Evolutionary conservation across 2,329 filamentous ascomycete genomes (phyloP).

Genomic region (Fusarium nodosum): DNA sequence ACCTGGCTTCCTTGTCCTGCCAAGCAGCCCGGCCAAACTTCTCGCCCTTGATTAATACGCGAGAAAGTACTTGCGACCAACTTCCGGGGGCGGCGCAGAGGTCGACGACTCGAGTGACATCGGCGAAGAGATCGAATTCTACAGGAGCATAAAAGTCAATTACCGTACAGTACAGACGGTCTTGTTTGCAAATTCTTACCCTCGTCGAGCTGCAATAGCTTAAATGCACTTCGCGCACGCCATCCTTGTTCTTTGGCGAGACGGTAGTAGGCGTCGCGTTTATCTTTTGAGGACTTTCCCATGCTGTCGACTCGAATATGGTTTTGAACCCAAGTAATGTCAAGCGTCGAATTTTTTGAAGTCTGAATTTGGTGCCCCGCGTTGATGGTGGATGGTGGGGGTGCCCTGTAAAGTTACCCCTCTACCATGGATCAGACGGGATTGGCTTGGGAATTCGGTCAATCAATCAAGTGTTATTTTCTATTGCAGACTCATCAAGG

Average conservation of each 20-base stretch:
- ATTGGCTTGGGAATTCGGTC: conserved; percentile 15
- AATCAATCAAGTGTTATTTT: conserved; percentile 9
- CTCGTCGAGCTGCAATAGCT: conserved; percentile 94
- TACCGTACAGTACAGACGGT: not conserved
- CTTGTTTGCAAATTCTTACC: conserved; percentile 56
- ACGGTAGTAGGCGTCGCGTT: conserved; percentile 97
- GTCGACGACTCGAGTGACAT: conserved; percentile 93
- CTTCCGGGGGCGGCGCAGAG: conserved; percentile 95
- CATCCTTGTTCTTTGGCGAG: conserved; percentile 99
- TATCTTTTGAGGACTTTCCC: conserved; percentile 99
- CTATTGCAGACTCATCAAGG: not conserved
- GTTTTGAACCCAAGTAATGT: not conserved
- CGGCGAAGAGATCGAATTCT: conserved; percentile 94
- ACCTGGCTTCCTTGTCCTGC: conserved; percentile 82
- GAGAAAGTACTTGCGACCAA: conserved; percentile 96
- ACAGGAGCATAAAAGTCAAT: conserved; percentile 45
- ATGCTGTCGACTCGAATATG: conserved; percentile 61
- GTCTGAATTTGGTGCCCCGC: conserved; percentile 50
- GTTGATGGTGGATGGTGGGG: conserved; percentile 43
- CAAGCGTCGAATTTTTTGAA: conserved; percentile 36
- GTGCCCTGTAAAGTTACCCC: conserved; percentile 23
- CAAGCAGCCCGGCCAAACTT: conserved; percentile 87
- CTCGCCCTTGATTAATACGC: conserved; percentile 93
- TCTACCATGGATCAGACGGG: conserved; percentile 6
- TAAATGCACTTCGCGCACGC: conserved; percentile 96